Base-by-base conservation (phyloP, 108 stramenopile genomes). In the Cylindrotheca fusiformis region DNA sequence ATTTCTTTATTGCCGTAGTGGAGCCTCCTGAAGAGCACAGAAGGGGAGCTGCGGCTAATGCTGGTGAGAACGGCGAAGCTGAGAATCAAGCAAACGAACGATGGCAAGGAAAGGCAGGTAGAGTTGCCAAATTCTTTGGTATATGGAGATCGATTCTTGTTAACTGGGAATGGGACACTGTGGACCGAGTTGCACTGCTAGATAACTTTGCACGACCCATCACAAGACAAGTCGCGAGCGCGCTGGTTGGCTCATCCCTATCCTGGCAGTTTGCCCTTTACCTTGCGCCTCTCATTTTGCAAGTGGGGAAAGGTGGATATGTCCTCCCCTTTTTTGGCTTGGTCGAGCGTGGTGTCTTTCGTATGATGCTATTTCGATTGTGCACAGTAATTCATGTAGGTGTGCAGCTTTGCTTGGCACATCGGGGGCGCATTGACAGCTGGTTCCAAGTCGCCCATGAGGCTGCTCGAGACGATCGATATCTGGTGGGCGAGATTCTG, bases 401-500 rank as follows among this genome's bases (percentile, higher is more conserved):
- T 14, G 51, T 84, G 3, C 81, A 87, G 47, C 55, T 78, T 10
- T 33, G 74, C n/a, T 55, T 51, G 4, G 63, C 69, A 20, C 66
- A 55, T 22, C 68, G 68, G 23, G 23, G 19, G 6, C 62, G 53
- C 1, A 52, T 76, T 6, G 52, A 71, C 19, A 36, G 59, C 50
- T 93, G 88, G 88, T 90, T 87, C 52, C 55, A 83, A 55, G 78
- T 79, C 24, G 91, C 81, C 12, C 91, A 93, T 62, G 74, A 85
- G 33, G 79, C 85, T 44, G 91, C 91, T 3, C 67, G 91, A n/a
- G 91, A 93, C 50, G 88, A 90, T 71, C 77, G 86, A 45, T 93
- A 90, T 57, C 68, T 93, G 50, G 74, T 87, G 24, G 91, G 91
- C 18, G 83, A 93, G 61, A 52, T 86, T 18, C 79, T 93, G 1